These are phyloP conservation scores for Yamadazyma jaroonii DNA, from an alignment of 1,139 yeast species.

Conservation along the genomic window DNA sequence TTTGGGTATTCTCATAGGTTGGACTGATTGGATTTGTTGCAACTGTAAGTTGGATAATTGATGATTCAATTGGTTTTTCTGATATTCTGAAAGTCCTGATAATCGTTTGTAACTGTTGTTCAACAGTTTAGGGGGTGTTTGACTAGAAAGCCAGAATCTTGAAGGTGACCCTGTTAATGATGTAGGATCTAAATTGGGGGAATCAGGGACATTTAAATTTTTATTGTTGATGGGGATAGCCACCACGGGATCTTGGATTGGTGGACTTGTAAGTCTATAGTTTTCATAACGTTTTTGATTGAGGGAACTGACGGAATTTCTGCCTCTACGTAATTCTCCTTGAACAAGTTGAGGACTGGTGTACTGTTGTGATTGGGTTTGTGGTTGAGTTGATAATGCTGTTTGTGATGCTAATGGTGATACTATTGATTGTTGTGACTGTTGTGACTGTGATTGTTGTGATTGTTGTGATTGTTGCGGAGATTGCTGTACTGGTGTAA, in stretches of 20 bases:
- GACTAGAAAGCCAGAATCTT: slow-evolving; percentile 49
- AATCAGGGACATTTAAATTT: slow-evolving; percentile 37
- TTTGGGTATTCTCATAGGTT: slow-evolving; percentile 8
- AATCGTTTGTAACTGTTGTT: slow-evolving; percentile 21
- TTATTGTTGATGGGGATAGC: slow-evolving; percentile 23
- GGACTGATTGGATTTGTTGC: slow-evolving; percentile 5
- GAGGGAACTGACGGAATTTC: slow-evolving; percentile 33
- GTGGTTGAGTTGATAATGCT: background rate
- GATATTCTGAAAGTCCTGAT: slow-evolving; percentile 13
- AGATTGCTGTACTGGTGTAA: no score
- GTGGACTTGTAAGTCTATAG: slow-evolving; percentile 29
- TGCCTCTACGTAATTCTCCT: slow-evolving; percentile 14
- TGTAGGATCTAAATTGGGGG: slow-evolving; percentile 51
- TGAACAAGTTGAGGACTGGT: slow-evolving; percentile 2
- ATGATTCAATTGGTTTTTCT: slow-evolving; percentile 5
- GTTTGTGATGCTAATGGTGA: background rate
- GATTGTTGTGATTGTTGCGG: no score
- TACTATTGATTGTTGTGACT: no score
- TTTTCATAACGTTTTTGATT: slow-evolving; percentile 29
- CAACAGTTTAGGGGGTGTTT: slow-evolving; percentile 47
- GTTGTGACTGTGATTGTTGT: no score
- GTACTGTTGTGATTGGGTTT: background rate
- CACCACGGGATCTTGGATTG: slow-evolving; percentile 16
- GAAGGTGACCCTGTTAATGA: slow-evolving; percentile 58
- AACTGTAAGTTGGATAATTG: background rate